Evolutionary conservation across 805 yeast genomes (phyloP), one percentile per base, ranked within the genome.

Genomic region (Danielia reshetovae): DNA sequence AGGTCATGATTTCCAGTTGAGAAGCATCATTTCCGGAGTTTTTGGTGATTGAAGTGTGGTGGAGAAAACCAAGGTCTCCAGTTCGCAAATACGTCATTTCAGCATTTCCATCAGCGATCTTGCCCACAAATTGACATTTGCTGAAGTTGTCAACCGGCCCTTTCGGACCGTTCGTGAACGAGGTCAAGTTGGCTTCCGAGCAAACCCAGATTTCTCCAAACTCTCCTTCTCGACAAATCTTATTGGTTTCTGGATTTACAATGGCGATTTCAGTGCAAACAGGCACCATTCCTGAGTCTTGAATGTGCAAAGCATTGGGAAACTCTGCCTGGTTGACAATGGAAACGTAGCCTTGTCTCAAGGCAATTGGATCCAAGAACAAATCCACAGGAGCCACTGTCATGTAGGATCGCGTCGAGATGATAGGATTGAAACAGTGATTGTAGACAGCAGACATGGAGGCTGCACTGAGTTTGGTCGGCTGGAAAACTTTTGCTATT

Each of bases 131-230:
- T 44, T 84, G 84, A 7, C 48, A 42, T 22, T 51, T 51, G 14
- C 66, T 65, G 44, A 80, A 75, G 9, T 63, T 59, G 42, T 79
- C 84, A 7, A 70, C 65, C 1, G 69, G 70, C 1, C 77, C 67
- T 18, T 68, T 66, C 0, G 72, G 72, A 3, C 78, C 78, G 33
- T 74, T 68, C 25, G 77, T 74, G 54, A 78, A 81, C 5, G 77
- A 75, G 9, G 68, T 57, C 18, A 79, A 81, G 47, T 83, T 88
- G 1, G 90, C 95, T 44, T 87, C 95, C 1, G 95, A 84, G 43
- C 85, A 77, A 2, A 90, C 94, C 97, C 97, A 93, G 25, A 93
- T 87, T 60, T 93, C 99, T 22, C 99, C 99, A 57, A 77, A 79
- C 57, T 93, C 98, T 6, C 97, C 97, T 33, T 80, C 81, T 38